Percentiles rank a stretch among this genome's conserved stretches.
phyloP scores from a whole-genome alignment of 2,329 filamentous ascomycete species.

The Epichloe baconii region DNA sequence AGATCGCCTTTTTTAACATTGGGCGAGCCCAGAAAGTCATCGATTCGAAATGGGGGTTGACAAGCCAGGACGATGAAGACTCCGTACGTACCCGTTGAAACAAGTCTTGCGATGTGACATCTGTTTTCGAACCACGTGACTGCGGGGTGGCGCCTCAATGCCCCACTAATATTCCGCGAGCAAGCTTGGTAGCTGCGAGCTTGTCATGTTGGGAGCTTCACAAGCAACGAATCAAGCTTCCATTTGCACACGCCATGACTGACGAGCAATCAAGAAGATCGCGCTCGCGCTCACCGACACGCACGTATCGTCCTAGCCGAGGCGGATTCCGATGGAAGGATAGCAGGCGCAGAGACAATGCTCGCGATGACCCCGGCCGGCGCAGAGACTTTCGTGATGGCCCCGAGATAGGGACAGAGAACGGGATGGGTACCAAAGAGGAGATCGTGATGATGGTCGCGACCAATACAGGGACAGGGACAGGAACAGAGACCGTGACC shows the following conservation, averaged over 20 bases:
- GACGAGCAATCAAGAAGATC: conserved; percentile 13
- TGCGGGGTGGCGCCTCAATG: not conserved
- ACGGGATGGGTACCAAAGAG: conserved; percentile 17
- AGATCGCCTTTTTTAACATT: no score
- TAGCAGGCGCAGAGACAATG: conserved; percentile 32
- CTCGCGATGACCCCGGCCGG: conserved; percentile 20
- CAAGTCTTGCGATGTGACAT: no score
- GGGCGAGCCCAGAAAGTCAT: no score
- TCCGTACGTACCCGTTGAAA: no score
- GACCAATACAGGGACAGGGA: conserved; percentile 14
- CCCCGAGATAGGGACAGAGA: conserved; percentile 19
- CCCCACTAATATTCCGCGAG: not conserved
- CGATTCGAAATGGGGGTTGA: no score
- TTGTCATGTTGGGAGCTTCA: not conserved
- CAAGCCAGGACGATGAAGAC: no score
- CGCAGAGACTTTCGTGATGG: conserved; percentile 34
- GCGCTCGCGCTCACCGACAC: conserved; percentile 15
- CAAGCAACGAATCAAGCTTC: not conserved
- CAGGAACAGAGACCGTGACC: conserved; percentile 11
- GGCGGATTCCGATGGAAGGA: conserved; percentile 48
- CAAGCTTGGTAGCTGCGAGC: not conserved
- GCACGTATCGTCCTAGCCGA: conserved; percentile 15
- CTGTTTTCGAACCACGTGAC: not conserved
- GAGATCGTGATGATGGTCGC: conserved; percentile 14
- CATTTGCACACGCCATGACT: conserved; percentile 9